phyloP scores from a whole-genome alignment of 768 basidiomycete species.

The Thelephora ganbajun region DNA sequence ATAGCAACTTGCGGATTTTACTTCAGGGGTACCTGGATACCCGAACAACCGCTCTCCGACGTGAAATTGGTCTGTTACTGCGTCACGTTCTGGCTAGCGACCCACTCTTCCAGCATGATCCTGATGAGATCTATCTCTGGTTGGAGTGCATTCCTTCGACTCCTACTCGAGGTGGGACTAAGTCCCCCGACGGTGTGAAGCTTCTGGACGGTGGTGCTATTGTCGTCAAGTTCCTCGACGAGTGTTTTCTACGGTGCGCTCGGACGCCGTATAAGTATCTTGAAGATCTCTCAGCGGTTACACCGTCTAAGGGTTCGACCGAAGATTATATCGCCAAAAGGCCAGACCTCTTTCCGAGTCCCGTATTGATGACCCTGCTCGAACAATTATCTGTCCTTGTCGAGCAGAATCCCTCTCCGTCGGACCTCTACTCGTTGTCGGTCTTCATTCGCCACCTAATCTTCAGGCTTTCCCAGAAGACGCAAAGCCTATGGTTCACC shows the following conservation, averaged over 20 bases:
- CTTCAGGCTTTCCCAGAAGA: slow-evolving; percentile 41
- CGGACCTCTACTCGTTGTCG: slow-evolving; percentile 48
- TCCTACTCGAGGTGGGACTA: slow-evolving; percentile 7
- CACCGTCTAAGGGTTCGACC: background rate
- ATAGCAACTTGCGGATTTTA: slow-evolving; percentile 61
- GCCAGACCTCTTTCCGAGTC: slow-evolving; percentile 40
- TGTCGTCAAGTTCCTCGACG: slow-evolving; percentile 65
- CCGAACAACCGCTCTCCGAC: slow-evolving; percentile 34
- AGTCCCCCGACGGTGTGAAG: slow-evolving; percentile 35
- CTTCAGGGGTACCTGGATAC: slow-evolving; percentile 46
- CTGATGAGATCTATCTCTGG: slow-evolving; percentile 63
- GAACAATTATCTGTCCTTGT: slow-evolving; percentile 68
- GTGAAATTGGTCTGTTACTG: slow-evolving; percentile 40
- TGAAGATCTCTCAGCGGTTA: slow-evolving; percentile 42
- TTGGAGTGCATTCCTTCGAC: slow-evolving; percentile 42
- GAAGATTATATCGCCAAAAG: slow-evolving; percentile 6
- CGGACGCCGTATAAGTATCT: slow-evolving; percentile 81
- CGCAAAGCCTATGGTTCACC: slow-evolving; percentile 28
- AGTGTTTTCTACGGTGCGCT: slow-evolving; percentile 68
- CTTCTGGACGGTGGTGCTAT: slow-evolving; percentile 42
- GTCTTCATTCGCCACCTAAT: slow-evolving; percentile 53
- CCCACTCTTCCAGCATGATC: slow-evolving; percentile 69
- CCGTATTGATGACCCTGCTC: slow-evolving; percentile 64
- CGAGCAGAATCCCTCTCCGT: slow-evolving; percentile 37
- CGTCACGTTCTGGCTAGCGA: slow-evolving; percentile 52